A percentile compares a stretch with the other conserved stretches of the same genome.
These are phyloP conservation scores for Symbiodinium pilosum DNA, from an alignment of 73 alveolate genomes.

Conservation along the genomic window DNA sequence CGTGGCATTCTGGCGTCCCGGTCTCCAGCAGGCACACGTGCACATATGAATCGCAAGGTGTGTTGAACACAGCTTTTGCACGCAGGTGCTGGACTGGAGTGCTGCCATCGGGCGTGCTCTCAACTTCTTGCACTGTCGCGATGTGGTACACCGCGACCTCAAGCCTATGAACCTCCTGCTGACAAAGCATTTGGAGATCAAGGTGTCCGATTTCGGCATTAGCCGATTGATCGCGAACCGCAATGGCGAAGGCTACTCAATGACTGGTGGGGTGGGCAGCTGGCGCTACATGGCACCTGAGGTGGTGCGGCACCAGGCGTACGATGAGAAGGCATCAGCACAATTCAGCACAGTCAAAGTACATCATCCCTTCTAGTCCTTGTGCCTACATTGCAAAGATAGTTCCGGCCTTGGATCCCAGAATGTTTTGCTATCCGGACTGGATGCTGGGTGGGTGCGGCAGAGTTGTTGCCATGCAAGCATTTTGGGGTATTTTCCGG, in stretches of 20 bases:
- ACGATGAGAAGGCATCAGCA: conserved; percentile 10
- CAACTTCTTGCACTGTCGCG: conserved; percentile 35
- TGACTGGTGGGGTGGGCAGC: background rate
- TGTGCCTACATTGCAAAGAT: no score
- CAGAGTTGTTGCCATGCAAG: no score
- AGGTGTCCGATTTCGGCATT: conserved; percentile 45
- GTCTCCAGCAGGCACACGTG: background rate
- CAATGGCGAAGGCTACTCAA: background rate
- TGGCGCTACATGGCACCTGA: conserved; percentile 27
- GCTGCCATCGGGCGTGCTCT: conserved; percentile 16
- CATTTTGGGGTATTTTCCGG: no score
- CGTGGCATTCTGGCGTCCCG: conserved; percentile 21
- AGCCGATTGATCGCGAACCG: background rate
- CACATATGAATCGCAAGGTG: no score
- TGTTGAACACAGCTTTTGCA: background rate
- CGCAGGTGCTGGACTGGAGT: conserved; percentile 15
- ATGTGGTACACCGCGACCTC: conserved; percentile 46
- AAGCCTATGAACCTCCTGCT: conserved; percentile 56
- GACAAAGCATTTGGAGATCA: conserved; percentile 67
- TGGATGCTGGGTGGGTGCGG: no score
- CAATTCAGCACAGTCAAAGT: no score
- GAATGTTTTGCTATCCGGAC: no score
- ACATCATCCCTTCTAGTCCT: no score
- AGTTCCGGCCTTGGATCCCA: no score
- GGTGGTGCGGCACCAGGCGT: background rate